Evolutionary conservation across 2,329 filamentous ascomycete species (phyloP).

Genomic region (Shiraia sp.): DNA sequence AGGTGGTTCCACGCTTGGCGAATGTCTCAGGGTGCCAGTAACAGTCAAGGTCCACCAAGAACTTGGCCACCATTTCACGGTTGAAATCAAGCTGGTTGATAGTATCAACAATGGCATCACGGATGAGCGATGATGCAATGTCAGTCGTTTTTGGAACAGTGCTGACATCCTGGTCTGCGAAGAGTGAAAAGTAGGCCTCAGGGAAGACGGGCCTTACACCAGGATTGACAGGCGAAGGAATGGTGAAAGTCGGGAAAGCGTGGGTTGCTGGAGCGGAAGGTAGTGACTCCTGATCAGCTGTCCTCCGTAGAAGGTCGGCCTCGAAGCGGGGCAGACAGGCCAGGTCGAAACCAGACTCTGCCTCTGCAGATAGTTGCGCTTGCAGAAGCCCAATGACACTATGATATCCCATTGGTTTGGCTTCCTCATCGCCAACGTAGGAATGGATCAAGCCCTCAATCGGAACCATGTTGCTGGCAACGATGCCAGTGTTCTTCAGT

Average conservation of each 20-base stretch:
- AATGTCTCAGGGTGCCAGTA: slow-evolving; percentile 92
- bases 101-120: slow-evolving; percentile 86
- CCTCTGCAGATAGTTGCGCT: slow-evolving; percentile 80
- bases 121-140: slow-evolving; percentile 79
- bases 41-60: slow-evolving; percentile 90
- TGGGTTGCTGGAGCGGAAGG: slow-evolving; percentile 64
- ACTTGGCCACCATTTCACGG: slow-evolving; percentile 81
- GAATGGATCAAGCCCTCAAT: slow-evolving; percentile 86
- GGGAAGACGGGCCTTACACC: slow-evolving; percentile 82
- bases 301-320: slow-evolving; percentile 52
- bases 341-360: slow-evolving; percentile 74
- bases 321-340: slow-evolving; percentile 63
- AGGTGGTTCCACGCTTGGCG: slow-evolving; percentile 88
- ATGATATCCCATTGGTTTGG: slow-evolving; percentile 65
- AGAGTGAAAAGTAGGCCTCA: slow-evolving; percentile 93
- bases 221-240: slow-evolving; percentile 75
- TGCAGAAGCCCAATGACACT: slow-evolving; percentile 83
- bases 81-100: slow-evolving; percentile 96
- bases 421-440: slow-evolving; percentile 67
- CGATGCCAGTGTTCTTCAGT: slow-evolving; percentile 92
- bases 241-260: slow-evolving; percentile 71
- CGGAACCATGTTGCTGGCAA: slow-evolving; percentile 83
- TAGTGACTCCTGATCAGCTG: slow-evolving; percentile 57
- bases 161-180: slow-evolving; percentile 81
- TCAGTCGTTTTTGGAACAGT: slow-evolving; percentile 79